Percentiles rank a stretch among this genome's conserved stretches.
These are phyloP conservation scores for Tetrapisispora namnaoensis DNA, from an alignment of 805 yeast genomes.

Conservation along the genomic window DNA sequence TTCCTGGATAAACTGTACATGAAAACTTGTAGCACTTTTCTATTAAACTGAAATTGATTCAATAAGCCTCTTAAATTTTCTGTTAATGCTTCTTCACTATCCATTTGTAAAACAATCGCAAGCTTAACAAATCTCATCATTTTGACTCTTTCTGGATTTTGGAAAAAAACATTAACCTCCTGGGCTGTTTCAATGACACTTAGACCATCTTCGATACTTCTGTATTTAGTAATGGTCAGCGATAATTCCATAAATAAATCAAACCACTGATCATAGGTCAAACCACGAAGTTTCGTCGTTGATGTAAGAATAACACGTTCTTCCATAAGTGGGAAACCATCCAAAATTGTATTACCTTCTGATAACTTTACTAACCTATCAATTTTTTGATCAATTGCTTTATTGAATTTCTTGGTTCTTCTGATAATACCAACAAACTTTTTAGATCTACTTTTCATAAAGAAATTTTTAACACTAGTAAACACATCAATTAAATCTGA, in stretches of 20 bases:
- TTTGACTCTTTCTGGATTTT: slow-evolving; percentile 49
- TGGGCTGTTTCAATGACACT: slow-evolving; percentile 65
- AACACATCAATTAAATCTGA: slow-evolving; percentile 78
- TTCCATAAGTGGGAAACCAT: slow-evolving; percentile 29
- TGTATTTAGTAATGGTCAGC: slow-evolving; percentile 51
- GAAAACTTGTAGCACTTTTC: slow-evolving; percentile 56
- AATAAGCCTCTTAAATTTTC: slow-evolving; percentile 53
- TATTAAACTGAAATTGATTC: slow-evolving; percentile 65
- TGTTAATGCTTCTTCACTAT: slow-evolving; percentile 46
- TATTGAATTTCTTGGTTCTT: slow-evolving; percentile 48
- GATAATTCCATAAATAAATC: slow-evolving; percentile 73
- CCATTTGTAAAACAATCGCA: slow-evolving; percentile 42
- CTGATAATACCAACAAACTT: slow-evolving; percentile 58
- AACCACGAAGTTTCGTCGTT: slow-evolving; percentile 58
- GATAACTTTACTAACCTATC: slow-evolving; percentile 57
- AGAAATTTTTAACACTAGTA: slow-evolving; percentile 65
- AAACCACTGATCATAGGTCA: slow-evolving; percentile 76
- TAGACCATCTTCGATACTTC: slow-evolving; percentile 51
- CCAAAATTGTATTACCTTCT: slow-evolving; percentile 40
- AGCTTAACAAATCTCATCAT: slow-evolving; percentile 56
- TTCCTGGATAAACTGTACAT: slow-evolving; percentile 55
- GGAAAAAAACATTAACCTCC: slow-evolving; percentile 68
- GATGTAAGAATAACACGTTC: slow-evolving; percentile 40
- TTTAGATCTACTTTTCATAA: slow-evolving; percentile 64
- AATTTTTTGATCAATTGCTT: slow-evolving; percentile 64